Percentiles rank a stretch among this genome's conserved stretches.
Evolutionary conservation across 345 rosid species (phyloP).

Genomic region (Rubroshorea leprosula): DNA sequence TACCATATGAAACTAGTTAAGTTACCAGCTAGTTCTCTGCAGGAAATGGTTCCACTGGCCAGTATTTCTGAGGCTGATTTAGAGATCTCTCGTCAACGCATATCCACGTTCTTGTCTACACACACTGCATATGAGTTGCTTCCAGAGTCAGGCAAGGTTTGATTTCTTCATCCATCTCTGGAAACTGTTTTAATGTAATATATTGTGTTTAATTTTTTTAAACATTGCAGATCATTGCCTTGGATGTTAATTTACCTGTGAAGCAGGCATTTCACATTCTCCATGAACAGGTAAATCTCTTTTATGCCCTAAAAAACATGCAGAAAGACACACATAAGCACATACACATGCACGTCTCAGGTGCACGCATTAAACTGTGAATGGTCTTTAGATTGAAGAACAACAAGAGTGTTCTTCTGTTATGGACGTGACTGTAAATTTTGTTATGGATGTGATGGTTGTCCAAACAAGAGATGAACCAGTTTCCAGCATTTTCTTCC

Average conservation of each 20-base stretch:
- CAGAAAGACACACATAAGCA: neutral
- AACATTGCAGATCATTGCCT: constrained; percentile 63
- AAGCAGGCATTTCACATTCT: constrained; percentile 98
- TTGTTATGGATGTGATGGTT: neutral
- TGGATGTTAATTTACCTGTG: constrained; percentile 92
- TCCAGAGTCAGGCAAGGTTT: constrained; percentile 98
- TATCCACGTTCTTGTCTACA: constrained; percentile 61
- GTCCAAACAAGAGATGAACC: constrained; percentile 1
- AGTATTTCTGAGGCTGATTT: constrained; percentile 56
- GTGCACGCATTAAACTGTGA: no score
- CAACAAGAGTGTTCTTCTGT: no score
- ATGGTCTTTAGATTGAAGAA: no score
- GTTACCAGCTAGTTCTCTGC: neutral
- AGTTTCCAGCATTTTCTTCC: no score
- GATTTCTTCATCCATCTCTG: constrained; percentile 36
- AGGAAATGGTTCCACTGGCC: constrained; percentile 31
- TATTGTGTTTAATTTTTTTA: constrained; percentile 8
- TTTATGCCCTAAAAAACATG: constrained; percentile 1
- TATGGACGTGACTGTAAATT: no score
- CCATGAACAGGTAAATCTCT: constrained; percentile 75
- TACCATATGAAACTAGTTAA: neutral
- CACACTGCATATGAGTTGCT: constrained; percentile 90
- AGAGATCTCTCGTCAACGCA: constrained; percentile 61
- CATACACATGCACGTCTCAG: no score
- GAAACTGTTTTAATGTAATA: constrained; percentile 16